Base-by-base conservation (phyloP, 176 grass and related monocot genomes). In the Oryza rufipogon region DNA sequence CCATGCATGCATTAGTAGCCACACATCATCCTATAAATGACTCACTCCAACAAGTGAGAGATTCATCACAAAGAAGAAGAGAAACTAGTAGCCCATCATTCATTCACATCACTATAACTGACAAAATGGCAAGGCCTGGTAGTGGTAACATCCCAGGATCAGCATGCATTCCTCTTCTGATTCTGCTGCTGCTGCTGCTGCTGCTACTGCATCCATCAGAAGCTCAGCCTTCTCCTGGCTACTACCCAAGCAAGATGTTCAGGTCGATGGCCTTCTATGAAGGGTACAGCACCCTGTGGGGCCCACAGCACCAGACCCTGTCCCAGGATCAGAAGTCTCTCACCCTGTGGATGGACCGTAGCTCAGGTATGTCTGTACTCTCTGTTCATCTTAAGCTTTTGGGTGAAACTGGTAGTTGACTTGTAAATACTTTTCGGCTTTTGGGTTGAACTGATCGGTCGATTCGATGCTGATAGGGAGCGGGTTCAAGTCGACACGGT, bases 321-420 rank as follows among this genome's bases (percentile, higher is more conserved):
- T 92, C 39, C 26, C 42, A 12, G 11, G 39, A 19, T 6, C 71
- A 13, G 86, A 30, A 45, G 47, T 74, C 17, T 68, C 58, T 83
- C 7, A 92, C 82, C 45, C 75, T 95, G 15, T 95, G 93, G 93
- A 83, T 92, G n/a, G 93, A 95, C 58, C 38, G 45, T 15, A 84
- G 56, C 66, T 92, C 93, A 48, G 58, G 58, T 58, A 58, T 9
- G 54, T 23, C n/a, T 23, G 20, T 5, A 23, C 58, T 63, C 58
- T 23, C 56, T 2, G 54, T 58, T 56, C 51, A 19, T 56, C 5
- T 3, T 60, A 9, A 22, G 8, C 7, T 22, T 22, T 22, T 23
- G 20, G 0, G 9, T 22, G 6, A 58, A 58, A 58, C 52, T 23
- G n/a, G 9, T 41, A 41, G 7, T 9, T 8, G 0, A 41, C 39